A percentile compares a stretch with the other conserved stretches of the same genome.
These are phyloP conservation scores for Malus fusca DNA, from an alignment of 306 rosid genomes.

Conservation along the genomic window DNA sequence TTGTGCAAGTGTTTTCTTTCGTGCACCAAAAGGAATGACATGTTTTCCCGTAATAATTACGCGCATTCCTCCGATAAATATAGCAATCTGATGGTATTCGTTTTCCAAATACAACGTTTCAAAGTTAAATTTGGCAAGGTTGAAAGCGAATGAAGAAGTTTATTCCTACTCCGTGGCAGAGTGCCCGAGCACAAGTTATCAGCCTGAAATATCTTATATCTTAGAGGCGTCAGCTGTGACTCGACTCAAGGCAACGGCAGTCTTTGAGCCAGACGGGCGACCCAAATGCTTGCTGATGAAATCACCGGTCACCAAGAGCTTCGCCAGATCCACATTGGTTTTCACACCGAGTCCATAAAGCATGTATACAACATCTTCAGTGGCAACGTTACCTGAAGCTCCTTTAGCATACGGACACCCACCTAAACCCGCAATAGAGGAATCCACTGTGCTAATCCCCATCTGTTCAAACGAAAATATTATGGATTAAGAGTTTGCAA, in stretches of 20 bases:
- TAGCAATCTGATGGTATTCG: no score
- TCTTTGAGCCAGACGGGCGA: slow-evolving; percentile 65
- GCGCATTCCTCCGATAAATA: no score
- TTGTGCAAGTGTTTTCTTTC: neutral
- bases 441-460: slow-evolving; percentile 56
- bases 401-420: slow-evolving; percentile 77
- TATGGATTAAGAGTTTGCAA: neutral
- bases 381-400: slow-evolving; percentile 73
- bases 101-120: neutral
- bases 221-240: slow-evolving; percentile 51
- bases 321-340: slow-evolving; percentile 64
- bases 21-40: neutral
- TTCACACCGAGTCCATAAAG: slow-evolving; percentile 70
- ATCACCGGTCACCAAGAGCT: slow-evolving; percentile 72
- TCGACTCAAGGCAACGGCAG: slow-evolving; percentile 56
- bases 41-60: no score
- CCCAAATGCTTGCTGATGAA: slow-evolving; percentile 71
- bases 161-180: neutral
- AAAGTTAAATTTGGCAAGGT: neutral
- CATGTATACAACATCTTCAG: slow-evolving; percentile 95
- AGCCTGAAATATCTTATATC: slow-evolving; percentile 26
- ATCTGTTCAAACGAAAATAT: slow-evolving; percentile 37
- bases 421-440: slow-evolving; percentile 56
- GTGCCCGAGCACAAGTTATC: neutral
- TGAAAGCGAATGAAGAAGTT: neutral